These are phyloP conservation scores for Stemphylium beticola DNA, from an alignment of 2,329 filamentous ascomycete species.

Conservation along the genomic window DNA sequence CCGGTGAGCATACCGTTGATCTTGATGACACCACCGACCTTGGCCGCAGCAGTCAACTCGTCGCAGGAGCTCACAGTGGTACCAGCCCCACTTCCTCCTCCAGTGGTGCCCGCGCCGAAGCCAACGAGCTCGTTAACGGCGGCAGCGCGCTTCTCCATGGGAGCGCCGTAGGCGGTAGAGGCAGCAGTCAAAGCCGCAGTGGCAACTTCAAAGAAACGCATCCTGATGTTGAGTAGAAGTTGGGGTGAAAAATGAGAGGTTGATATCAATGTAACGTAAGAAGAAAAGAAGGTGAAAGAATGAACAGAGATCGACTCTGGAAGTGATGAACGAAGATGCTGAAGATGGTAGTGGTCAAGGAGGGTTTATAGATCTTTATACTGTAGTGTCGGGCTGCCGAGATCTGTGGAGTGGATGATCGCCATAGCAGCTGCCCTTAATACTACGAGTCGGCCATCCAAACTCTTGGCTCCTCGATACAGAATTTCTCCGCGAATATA, in stretches of 20 bases:
- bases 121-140: slow-evolving; percentile 47
- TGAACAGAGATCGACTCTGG: slow-evolving; percentile 26
- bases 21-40: slow-evolving; percentile 43
- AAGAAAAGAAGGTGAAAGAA: slow-evolving; percentile 17
- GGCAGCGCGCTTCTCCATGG: slow-evolving; percentile 36
- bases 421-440: slow-evolving; percentile 23
- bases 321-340: slow-evolving; percentile 4
- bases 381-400: neutral
- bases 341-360: neutral
- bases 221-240: slow-evolving; percentile 15
- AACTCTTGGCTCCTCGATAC: slow-evolving; percentile 12
- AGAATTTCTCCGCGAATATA: slow-evolving; percentile 24
- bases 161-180: slow-evolving; percentile 29
- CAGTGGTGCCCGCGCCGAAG: slow-evolving; percentile 61
- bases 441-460: slow-evolving; percentile 12
- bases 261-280: neutral
- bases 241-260: neutral
- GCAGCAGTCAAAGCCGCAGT: slow-evolving; percentile 34
- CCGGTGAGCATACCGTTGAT: slow-evolving; percentile 39
- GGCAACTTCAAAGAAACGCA: slow-evolving; percentile 37
- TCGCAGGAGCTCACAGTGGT: slow-evolving; percentile 61
- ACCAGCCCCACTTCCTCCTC: slow-evolving; percentile 61
- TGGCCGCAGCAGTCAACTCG: slow-evolving; percentile 58
- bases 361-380: slow-evolving; percentile 17
- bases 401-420: slow-evolving; percentile 17